A percentile compares a stretch with the other conserved stretches of the same genome.
Conservation (phyloP, 2,329 filamentous ascomycete species). For the Pseudopithomyces maydicus region DNA sequence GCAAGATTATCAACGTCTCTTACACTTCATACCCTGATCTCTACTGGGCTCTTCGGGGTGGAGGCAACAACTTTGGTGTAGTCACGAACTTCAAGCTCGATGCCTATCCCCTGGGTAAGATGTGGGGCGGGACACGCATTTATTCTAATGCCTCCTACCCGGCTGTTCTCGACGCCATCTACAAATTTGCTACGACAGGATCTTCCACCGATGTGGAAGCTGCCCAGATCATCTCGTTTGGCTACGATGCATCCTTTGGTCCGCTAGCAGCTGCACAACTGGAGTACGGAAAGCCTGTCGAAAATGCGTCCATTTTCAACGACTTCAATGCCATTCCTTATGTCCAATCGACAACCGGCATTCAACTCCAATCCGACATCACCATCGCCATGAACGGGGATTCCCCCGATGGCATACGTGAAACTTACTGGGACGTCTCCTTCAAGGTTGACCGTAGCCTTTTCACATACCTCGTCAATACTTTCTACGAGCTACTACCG, state of each 20-base stretch:
- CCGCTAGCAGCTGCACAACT: slow-evolving; percentile 25
- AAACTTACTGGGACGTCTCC: slow-evolving; percentile 35
- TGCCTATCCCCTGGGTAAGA: slow-evolving; percentile 11
- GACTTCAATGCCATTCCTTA: slow-evolving; percentile 31
- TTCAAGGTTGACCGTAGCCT: slow-evolving; percentile 31
- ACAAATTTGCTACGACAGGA: slow-evolving; percentile 28
- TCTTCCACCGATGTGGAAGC: slow-evolving; percentile 28
- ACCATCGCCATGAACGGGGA: slow-evolving; percentile 24
- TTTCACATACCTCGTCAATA: slow-evolving; percentile 22
- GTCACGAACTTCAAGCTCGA: slow-evolving; percentile 35
- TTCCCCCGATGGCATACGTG: slow-evolving; percentile 21
- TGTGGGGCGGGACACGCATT: slow-evolving; percentile 30
- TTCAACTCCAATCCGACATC: slow-evolving; percentile 27
- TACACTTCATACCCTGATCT: slow-evolving; percentile 45
- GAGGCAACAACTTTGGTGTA: slow-evolving; percentile 44
- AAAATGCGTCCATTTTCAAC: slow-evolving; percentile 28
- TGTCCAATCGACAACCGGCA: slow-evolving; percentile 20
- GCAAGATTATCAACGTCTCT: slow-evolving; percentile 12
- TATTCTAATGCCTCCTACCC: slow-evolving; percentile 20
- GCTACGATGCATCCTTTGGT: slow-evolving; percentile 15
- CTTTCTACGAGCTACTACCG: slow-evolving; percentile 28
- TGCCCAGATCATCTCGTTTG: slow-evolving; percentile 36
- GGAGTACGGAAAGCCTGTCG: slow-evolving; percentile 29
- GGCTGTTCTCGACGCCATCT: slow-evolving; percentile 28
- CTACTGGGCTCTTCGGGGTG: slow-evolving; percentile 37